Evolutionary conservation across 805 yeast genomes (phyloP).

Genomic region (Metschnikowia picachoensis): DNA sequence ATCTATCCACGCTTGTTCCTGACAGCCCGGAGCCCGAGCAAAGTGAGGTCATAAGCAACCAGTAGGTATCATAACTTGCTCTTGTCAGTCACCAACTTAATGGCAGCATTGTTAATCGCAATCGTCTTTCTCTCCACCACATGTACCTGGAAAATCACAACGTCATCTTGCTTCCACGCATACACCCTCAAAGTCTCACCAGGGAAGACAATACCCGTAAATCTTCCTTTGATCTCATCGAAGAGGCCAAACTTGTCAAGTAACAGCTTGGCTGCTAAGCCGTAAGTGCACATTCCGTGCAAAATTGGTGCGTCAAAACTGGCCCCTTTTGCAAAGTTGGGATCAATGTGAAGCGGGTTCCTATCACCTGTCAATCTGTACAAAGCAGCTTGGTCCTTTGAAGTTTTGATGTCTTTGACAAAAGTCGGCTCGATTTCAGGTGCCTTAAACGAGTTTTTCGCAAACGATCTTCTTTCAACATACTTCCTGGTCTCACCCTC

Average conservation of each 20-base stretch:
- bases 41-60: too few species aligned
- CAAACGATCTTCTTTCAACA: constrained; percentile 52
- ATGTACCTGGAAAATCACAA: constrained; percentile 74
- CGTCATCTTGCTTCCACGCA: constrained; percentile 80
- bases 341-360: constrained; percentile 95
- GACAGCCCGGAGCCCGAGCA: neutral
- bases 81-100: constrained; percentile 48
- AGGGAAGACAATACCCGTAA: constrained; percentile 88
- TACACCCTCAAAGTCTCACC: constrained; percentile 80
- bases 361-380: constrained; percentile 92
- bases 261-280: constrained; percentile 72
- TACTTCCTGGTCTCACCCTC: constrained; percentile 49
- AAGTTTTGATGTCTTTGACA: constrained; percentile 52
- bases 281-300: constrained; percentile 89
- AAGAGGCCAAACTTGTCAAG: constrained; percentile 78
- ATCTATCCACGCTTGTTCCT: too few species aligned
- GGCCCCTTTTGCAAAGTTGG: constrained; percentile 82
- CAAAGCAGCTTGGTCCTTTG: constrained; percentile 76
- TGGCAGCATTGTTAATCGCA: constrained; percentile 86
- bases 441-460: constrained; percentile 58
- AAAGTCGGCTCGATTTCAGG: constrained; percentile 67
- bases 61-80: constrained; percentile 31
- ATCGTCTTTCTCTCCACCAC: constrained; percentile 72
- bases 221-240: constrained; percentile 83
- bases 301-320: constrained; percentile 82